Evolutionary conservation across 164 flowering plant species (phyloP).

Genomic region (Aristolochia contorta): DNA sequence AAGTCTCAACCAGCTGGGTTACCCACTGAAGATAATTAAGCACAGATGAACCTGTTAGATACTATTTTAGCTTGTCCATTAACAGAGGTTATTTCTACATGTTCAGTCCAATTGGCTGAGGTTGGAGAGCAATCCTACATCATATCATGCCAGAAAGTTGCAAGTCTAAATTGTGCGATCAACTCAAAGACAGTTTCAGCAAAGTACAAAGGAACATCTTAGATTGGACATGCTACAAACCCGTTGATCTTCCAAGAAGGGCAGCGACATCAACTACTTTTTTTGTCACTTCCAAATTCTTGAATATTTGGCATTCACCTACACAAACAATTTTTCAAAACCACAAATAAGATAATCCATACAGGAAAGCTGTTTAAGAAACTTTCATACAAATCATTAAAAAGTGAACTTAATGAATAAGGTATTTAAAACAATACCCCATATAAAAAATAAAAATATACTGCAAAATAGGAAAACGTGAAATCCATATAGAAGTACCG

Average conservation of each 20-base stretch:
- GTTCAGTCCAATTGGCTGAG: too few species aligned
- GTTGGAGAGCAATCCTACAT: too few species aligned
- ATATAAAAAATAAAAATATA: not conserved
- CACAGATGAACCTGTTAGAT: too few species aligned
- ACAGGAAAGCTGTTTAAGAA: not conserved
- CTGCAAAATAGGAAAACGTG: not conserved
- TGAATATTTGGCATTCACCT: constrained; percentile 38
- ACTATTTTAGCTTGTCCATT: too few species aligned
- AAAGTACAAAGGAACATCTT: constrained; percentile 8
- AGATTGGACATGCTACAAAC: constrained; percentile 23
- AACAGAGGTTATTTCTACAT: too few species aligned
- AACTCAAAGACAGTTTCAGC: not conserved
- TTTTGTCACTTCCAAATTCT: constrained; percentile 20
- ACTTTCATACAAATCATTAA: not conserved
- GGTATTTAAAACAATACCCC: not conserved
- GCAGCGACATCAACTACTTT: constrained; percentile 42
- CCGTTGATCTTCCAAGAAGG: constrained; percentile 37
- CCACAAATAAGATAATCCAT: not conserved
- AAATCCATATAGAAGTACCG: not conserved
- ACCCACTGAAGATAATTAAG: too few species aligned
- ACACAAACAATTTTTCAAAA: constrained; percentile 4
- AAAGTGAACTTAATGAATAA: not conserved
- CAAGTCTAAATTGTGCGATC: not conserved
- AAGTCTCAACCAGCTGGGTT: too few species aligned
- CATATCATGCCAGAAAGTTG: not conserved